Base-by-base conservation (phyloP, 2,329 filamentous ascomycete species). In the Aspergillus tubingensis region DNA sequence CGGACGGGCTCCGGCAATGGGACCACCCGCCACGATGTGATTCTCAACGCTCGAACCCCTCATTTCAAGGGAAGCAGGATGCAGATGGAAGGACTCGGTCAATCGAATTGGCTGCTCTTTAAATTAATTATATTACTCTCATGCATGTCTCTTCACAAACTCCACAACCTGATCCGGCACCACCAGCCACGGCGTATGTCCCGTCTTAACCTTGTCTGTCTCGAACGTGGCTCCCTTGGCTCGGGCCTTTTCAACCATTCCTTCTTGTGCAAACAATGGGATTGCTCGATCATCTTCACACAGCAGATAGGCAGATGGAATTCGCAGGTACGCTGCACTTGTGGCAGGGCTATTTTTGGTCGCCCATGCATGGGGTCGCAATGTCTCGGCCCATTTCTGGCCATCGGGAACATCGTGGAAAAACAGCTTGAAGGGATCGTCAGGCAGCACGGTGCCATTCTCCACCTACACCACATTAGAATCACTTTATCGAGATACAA, bases 371-470 rank as follows among this genome's bases (percentile, higher is more conserved):
- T 75, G 71, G 10, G 72, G 72, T 2, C 66, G 67, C 5, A 75
- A 68, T 8, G 65, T 66, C 19, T 62, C 43, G 7, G 66, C 71
- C 70, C 72, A 76, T 19, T 69, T 44, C 27, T 62, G 53, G 5
- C 71, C 70, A 54, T 71, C 67, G 2, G 68, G 67, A 11, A 72
- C 68, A 50, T 74, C 73, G 27, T 74, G 72, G 59, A 75, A 74
- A 43, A 75, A 73, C 1, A 73, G 57, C 2, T 44, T 53, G 13
- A 64, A 64, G 0, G 71, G 68, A 30, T 72, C 69, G 10, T 54
- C 65, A 0, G 72, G 49, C 5, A 60, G 67, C 8, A 74, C 66
- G 0, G 72, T 74, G 0, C 62, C 66, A 32, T 69, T 67, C 27
- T 54, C 54, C 6, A 64, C 63, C 69, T 71, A 21, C 0, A 11